These are phyloP conservation scores for Hypomontagnella monticulosa DNA, from an alignment of 495 filamentous ascomycete genomes.

Conservation along the genomic window DNA sequence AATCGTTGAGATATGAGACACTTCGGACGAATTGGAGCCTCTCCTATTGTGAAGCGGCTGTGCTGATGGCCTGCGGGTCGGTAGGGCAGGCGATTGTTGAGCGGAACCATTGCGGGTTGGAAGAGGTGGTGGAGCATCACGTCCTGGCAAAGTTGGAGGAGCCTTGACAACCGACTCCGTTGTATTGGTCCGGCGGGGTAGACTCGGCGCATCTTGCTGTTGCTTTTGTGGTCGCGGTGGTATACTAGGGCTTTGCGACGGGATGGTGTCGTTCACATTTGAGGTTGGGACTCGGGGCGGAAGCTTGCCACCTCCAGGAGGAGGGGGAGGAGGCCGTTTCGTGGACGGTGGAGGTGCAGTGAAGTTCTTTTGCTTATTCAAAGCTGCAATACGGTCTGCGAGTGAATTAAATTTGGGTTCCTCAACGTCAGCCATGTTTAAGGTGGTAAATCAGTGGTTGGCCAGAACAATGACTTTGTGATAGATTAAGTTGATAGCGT, in stretches of 20 bases:
- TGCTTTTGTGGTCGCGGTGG: slow-evolving; percentile 49
- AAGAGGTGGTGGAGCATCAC: slow-evolving; percentile 50
- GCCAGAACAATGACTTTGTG: background rate
- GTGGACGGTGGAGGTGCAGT: slow-evolving; percentile 47
- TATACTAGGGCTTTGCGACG: slow-evolving; percentile 47
- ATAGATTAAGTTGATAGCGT: background rate
- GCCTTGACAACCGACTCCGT: slow-evolving; percentile 27
- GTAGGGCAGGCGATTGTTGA: slow-evolving; percentile 52
- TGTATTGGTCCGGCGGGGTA: slow-evolving; percentile 53
- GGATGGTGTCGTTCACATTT: slow-evolving; percentile 36
- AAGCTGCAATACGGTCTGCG: slow-evolving; percentile 64
- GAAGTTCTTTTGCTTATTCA: slow-evolving; percentile 64
- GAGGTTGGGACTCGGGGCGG: slow-evolving; percentile 32
- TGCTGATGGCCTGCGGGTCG: slow-evolving; percentile 51
- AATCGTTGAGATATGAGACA: slow-evolving; percentile 55
- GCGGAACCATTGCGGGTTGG: slow-evolving; percentile 48
- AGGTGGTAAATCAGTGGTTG: background rate
- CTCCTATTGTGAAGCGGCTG: slow-evolving; percentile 48
- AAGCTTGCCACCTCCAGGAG: slow-evolving; percentile 45
- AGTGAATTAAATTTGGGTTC: slow-evolving; percentile 64
- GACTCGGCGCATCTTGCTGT: slow-evolving; percentile 45
- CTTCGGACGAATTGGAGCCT: slow-evolving; percentile 58
- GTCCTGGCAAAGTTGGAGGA: slow-evolving; percentile 38
- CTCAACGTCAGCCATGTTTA: slow-evolving; percentile 62
- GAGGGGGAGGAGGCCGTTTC: slow-evolving; percentile 61